These are phyloP conservation scores for Collariella sp. DNA, from an alignment of 495 filamentous ascomycete genomes.

Conservation along the genomic window DNA sequence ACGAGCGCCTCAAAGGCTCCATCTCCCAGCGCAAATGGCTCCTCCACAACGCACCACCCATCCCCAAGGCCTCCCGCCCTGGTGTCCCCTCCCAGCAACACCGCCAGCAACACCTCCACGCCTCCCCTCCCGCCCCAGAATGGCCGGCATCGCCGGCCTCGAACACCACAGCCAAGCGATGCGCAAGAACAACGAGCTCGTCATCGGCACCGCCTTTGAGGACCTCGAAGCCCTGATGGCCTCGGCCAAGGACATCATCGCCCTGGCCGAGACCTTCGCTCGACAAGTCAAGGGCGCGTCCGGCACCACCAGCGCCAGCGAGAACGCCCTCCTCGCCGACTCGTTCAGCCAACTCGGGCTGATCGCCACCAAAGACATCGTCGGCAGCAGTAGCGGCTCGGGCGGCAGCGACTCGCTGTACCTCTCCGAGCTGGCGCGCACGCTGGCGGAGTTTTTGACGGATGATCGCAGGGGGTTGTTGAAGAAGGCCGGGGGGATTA, in stretches of 20 bases:
- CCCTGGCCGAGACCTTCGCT: constrained; percentile 82
- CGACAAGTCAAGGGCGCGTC: constrained; percentile 50
- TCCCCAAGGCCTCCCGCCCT: constrained; percentile 56
- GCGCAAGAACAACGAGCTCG: constrained; percentile 81
- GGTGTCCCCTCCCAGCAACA: constrained; percentile 23
- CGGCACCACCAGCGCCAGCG: constrained; percentile 46
- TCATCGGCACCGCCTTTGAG: constrained; percentile 92
- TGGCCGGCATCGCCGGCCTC: constrained; percentile 85
- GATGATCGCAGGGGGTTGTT: constrained; percentile 80
- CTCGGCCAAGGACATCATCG: constrained; percentile 90
- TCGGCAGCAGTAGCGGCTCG: constrained; percentile 30
- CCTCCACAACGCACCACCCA: constrained; percentile 81
- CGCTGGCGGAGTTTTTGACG: constrained; percentile 86
- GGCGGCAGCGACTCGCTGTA: constrained; percentile 48
- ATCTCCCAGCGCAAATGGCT: constrained; percentile 96
- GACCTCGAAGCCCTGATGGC: constrained; percentile 96
- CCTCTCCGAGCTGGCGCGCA: constrained; percentile 73
- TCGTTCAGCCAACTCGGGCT: constrained; percentile 80
- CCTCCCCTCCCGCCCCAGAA: constrained; percentile 42
- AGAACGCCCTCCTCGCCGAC: constrained; percentile 66
- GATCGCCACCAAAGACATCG: constrained; percentile 89
- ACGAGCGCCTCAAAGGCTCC: constrained; percentile 76
- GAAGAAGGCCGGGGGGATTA: constrained; percentile 79
- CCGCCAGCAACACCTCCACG: constrained; percentile 15
- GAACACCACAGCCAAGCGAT: constrained; percentile 75